Conservation (phyloP, 306 rosid genomes). For the Canavalia ensiformis region DNA sequence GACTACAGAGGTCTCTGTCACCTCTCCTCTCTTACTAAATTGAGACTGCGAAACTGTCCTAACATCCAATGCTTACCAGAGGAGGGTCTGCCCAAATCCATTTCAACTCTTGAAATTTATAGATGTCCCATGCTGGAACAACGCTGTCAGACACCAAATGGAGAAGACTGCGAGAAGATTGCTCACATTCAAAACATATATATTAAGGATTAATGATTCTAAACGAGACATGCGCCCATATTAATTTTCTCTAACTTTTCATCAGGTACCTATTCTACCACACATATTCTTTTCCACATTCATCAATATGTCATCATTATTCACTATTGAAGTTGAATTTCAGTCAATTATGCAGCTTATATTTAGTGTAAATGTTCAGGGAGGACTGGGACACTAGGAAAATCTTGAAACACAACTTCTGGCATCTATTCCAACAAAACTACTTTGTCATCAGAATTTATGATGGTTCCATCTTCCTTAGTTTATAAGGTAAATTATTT, state of each 20-base stretch:
- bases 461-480: neutral
- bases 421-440: neutral
- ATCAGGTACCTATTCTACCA: too few species aligned
- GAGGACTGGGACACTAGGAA: too few species aligned
- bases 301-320: too few species aligned
- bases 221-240: neutral
- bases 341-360: too few species aligned
- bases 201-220: neutral
- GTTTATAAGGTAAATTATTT: neutral
- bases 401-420: too few species aligned
- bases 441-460: neutral
- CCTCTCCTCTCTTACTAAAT: neutral
- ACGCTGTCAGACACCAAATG: conserved; percentile 1
- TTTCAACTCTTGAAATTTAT: too few species aligned
- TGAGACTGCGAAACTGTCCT: neutral
- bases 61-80: too few species aligned
- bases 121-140: conserved; percentile 33
- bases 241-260: too few species aligned
- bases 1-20: neutral
- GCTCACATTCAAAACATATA: neutral
- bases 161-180: conserved; percentile 47
- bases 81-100: neutral
- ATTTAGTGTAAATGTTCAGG: neutral
- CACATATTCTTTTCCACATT: too few species aligned
- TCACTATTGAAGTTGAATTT: too few species aligned